Base-by-base conservation (phyloP, 140 eudicot species). In the Flaveria floridana region DNA sequence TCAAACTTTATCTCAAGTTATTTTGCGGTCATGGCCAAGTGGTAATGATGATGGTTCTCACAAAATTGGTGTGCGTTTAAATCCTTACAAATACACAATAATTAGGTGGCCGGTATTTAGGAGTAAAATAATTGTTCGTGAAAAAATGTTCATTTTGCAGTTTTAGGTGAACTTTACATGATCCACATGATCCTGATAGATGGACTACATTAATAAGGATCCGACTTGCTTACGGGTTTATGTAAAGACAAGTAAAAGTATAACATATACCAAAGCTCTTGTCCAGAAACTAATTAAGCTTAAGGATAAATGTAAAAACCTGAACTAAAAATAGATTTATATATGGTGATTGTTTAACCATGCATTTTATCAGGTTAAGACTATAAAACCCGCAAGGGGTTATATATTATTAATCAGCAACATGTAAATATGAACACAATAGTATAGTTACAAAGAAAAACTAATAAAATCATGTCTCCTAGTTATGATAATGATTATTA, bases 231-330 rank as follows among this genome's bases (percentile, higher is more conserved):
- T 53, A n/a, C 18, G 59, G 6, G 59, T 52, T 52, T 52, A 16
- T 51, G 2, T 55, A 55, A 55, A 55, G 12, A 55, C 9, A 18
- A 16, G 62, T 55, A 56, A 18, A 19, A 6, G 28, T 56, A 28
- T 56, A 59, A 23, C 26, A 23, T 20, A 59, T 59, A 23, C 16
- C 65, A 59, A 59, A 59, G 37, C 65, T 68, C 18, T 14, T 51
- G 5, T 59, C 65, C 65, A 21, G n/a, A 58, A 34, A 72, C 67
- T 6, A 34, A 34, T 34, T 55, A 69, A 72, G 58, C 52, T 10
- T 58, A 58, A 25, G 23, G 8, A 48, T 23, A 26, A 18, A 55
- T 71, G 74, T 10, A 50, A 25, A 14, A 14, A n/a, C 20, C 37
- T 18, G 62, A 55, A 55, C 13, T 9, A 10, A 53, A 52, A 53